A percentile compares a stretch with the other conserved stretches of the same genome.
phyloP scores from a whole-genome alignment of 2,329 filamentous ascomycete species.

The Blumeria graminis region DNA sequence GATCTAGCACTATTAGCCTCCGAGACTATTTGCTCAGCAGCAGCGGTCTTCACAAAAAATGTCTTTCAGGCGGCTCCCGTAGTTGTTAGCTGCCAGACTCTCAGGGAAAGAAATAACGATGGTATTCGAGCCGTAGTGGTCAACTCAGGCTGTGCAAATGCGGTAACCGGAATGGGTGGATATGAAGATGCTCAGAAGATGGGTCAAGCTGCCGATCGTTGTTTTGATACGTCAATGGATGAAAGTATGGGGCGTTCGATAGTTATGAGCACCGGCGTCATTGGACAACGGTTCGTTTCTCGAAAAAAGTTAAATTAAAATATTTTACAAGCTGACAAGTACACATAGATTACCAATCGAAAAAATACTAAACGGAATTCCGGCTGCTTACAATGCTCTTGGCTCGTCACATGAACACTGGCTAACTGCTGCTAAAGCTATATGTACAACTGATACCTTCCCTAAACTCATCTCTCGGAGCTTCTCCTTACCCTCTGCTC shows the following conservation, averaged over 20 bases:
- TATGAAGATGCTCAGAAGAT: constrained; percentile 72
- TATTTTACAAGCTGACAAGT: constrained; percentile 3
- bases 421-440: constrained; percentile 67
- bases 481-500: constrained; percentile 65
- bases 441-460: constrained; percentile 97
- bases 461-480: constrained; percentile 75
- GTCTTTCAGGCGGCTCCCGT: constrained; percentile 95
- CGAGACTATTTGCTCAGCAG: constrained; percentile 61
- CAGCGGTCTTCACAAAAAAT: constrained; percentile 93
- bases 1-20: constrained; percentile 79
- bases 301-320: neutral
- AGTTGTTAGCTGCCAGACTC: constrained; percentile 51
- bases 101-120: constrained; percentile 38
- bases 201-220: constrained; percentile 52
- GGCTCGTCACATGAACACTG: constrained; percentile 62
- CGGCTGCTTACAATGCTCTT: constrained; percentile 46
- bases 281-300: constrained; percentile 50
- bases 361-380: constrained; percentile 69
- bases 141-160: constrained; percentile 93
- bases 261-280: constrained; percentile 97
- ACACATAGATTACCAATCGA: constrained; percentile 51
- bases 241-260: constrained; percentile 38
- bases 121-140: constrained; percentile 65
- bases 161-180: constrained; percentile 77
- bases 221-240: constrained; percentile 23